Conservation (phyloP, 2,329 filamentous ascomycete genomes). For the Xylariaceae sp. region DNA sequence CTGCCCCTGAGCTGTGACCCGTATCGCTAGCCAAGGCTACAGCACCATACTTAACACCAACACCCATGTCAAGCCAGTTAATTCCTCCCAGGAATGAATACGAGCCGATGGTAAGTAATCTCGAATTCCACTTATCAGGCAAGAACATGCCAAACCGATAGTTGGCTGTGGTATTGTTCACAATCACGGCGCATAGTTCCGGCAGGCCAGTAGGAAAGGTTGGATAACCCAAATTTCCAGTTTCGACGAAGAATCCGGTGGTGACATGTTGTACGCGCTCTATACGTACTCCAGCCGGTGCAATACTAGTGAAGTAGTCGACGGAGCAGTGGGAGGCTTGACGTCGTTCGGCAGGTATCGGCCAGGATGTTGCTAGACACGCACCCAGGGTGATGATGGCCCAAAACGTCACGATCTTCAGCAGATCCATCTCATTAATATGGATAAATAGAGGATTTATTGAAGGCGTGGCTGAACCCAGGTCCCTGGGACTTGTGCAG, state of each 20-base stretch:
- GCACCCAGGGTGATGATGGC: constrained; percentile 13
- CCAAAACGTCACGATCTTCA: constrained; percentile 17
- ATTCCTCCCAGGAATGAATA: constrained; percentile 41
- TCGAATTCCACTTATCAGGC: constrained; percentile 39
- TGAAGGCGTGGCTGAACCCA: constrained; percentile 3
- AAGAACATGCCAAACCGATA: constrained; percentile 43
- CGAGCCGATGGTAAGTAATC: constrained; percentile 36
- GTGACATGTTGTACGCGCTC: constrained; percentile 36
- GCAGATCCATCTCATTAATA: constrained; percentile 5
- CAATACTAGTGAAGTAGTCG: constrained; percentile 33
- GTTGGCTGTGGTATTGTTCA: constrained; percentile 36
- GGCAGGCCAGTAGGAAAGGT: constrained; percentile 35
- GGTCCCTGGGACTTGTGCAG: background rate
- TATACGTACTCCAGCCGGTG: constrained; percentile 26
- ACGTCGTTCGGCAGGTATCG: constrained; percentile 12
- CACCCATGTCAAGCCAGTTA: constrained; percentile 42
- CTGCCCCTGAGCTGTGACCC: constrained; percentile 41
- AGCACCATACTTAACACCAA: constrained; percentile 34
- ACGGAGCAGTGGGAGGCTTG: constrained; percentile 31
- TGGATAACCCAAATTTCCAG: constrained; percentile 39
- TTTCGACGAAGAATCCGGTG: constrained; percentile 33
- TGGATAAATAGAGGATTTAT: constrained; percentile 5
- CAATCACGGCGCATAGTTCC: constrained; percentile 37
- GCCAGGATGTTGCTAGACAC: constrained; percentile 13
- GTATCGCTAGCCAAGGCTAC: constrained; percentile 46